Percentiles rank a stretch among this genome's conserved stretches.
These are phyloP conservation scores for Penicillium nordicum DNA, from an alignment of 2,329 filamentous ascomycete species.

Conservation along the genomic window DNA sequence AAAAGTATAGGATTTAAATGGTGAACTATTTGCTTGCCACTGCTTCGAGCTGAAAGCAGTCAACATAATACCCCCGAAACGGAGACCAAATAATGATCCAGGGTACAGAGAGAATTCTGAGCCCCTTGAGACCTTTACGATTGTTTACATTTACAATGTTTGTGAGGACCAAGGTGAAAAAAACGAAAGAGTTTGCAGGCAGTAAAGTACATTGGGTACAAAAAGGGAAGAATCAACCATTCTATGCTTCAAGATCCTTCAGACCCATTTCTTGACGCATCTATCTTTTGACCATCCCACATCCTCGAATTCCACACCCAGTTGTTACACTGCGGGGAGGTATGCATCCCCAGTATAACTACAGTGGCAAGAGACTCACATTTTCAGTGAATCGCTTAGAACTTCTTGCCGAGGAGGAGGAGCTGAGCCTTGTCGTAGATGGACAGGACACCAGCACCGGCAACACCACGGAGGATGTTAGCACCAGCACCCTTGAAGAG, in stretches of 20 bases:
- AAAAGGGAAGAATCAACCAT: constrained; percentile 41
- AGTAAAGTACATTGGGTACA: constrained; percentile 50
- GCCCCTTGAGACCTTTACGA: background rate
- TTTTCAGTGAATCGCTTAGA: constrained; percentile 58
- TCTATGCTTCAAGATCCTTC: constrained; percentile 46
- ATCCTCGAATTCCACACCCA: constrained; percentile 30
- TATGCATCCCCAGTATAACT: constrained; percentile 27
- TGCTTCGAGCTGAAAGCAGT: too few relatives aligned
- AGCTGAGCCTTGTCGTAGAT: constrained; percentile 99
- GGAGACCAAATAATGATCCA: too few relatives aligned
- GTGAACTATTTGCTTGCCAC: too few relatives aligned
- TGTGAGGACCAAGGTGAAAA: constrained; percentile 28
- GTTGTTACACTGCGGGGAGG: constrained; percentile 27
- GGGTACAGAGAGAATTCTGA: background rate
- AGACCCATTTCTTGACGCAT: constrained; percentile 40
- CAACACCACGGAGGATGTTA: constrained; percentile 99
- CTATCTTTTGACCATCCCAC: constrained; percentile 43
- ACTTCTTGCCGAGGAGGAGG: constrained; percentile 99
- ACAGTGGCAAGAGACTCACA: constrained; percentile 18
- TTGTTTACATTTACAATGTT: background rate
- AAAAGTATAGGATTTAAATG: too few relatives aligned
- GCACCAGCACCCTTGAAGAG: constrained; percentile 99
- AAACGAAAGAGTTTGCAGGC: constrained; percentile 44
- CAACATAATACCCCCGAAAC: too few relatives aligned
- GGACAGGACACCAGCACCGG: constrained; percentile 99